These are phyloP conservation scores for Cucumis variabilis DNA, from an alignment of 331 rosid species.

Conservation along the genomic window DNA sequence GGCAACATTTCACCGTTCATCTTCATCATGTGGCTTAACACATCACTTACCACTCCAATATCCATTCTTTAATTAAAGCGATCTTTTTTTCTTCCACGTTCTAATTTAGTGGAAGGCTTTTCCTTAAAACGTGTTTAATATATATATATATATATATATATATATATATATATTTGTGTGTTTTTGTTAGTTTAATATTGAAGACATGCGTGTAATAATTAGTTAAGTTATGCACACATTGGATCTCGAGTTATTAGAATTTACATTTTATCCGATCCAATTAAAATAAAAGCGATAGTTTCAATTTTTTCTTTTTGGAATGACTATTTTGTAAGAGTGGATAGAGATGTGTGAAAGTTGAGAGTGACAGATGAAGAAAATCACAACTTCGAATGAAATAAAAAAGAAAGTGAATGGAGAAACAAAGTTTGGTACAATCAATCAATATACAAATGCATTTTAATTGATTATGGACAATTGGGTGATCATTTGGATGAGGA, in stretches of 20 bases:
- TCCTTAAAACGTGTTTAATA: background rate
- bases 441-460: slow-evolving; percentile 20
- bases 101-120: background rate
- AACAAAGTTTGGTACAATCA: slow-evolving; percentile 28
- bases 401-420: slow-evolving; percentile 16
- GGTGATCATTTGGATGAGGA: slow-evolving; percentile 27
- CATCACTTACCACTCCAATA: slow-evolving; percentile 1
- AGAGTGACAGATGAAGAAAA: slow-evolving; percentile 20
- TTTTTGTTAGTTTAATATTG: too few species aligned
- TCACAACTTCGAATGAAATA: background rate
- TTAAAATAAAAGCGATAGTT: slow-evolving; percentile 11
- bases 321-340: background rate
- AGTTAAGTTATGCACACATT: too few species aligned
- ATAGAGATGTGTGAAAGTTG: background rate
- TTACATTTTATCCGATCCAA: slow-evolving; percentile 3
- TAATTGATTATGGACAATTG: slow-evolving; percentile 29
- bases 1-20: slow-evolving; percentile 4
- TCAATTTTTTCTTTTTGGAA: background rate
- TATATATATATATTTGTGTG: too few species aligned
- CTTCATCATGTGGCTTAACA: slow-evolving; percentile 16
- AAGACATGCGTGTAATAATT: too few species aligned
- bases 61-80: background rate
- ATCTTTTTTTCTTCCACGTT: background rate
- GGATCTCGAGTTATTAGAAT: background rate
- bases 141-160: too few species aligned